A percentile compares a stretch with the other conserved stretches of the same genome.
Evolutionary conservation across 2,329 filamentous ascomycete genomes (phyloP).

Genomic region (Colletotrichum spinosum): DNA sequence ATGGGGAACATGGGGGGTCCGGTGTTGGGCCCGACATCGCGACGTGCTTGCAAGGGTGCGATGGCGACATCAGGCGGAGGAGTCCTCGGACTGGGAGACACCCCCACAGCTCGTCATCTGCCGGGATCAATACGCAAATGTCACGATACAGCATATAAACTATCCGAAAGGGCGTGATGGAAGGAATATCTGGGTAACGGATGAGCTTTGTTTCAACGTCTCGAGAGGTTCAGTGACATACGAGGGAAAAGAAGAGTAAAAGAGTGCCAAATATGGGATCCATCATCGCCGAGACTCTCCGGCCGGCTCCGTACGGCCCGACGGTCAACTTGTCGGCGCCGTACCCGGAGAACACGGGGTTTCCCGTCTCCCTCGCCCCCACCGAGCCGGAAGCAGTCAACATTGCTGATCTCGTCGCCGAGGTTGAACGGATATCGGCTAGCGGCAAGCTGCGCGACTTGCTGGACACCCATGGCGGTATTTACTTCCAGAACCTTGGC

Average conservation of each 20-base stretch:
- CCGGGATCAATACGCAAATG: slow-evolving; percentile 6
- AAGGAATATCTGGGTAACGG: neutral
- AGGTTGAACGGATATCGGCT: neutral
- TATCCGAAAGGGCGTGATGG: neutral
- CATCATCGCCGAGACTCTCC: slow-evolving; percentile 2
- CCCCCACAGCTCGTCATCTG: slow-evolving; percentile 21
- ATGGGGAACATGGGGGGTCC: slow-evolving; percentile 5
- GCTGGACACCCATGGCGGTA: slow-evolving; percentile 39
- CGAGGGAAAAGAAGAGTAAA: neutral
- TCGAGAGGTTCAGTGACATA: neutral
- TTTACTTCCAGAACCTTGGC: slow-evolving; percentile 42
- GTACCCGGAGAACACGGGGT: slow-evolving; percentile 8
- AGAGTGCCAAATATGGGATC: neutral
- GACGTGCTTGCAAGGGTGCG: slow-evolving; percentile 33
- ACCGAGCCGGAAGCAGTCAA: slow-evolving; percentile 6
- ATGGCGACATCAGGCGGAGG: slow-evolving; percentile 29
- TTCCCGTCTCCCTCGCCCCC: slow-evolving; percentile 7
- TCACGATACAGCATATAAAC: neutral
- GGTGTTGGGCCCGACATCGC: slow-evolving; percentile 19
- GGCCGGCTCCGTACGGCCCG: slow-evolving; percentile 13
- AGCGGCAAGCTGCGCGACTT: slow-evolving; percentile 18
- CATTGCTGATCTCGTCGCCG: slow-evolving; percentile 16
- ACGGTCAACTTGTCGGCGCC: slow-evolving; percentile 6
- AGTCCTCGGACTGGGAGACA: neutral
- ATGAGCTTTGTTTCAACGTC: slow-evolving; percentile 16